Evolutionary conservation across 345 rosid species (phyloP).

Genomic region (Schrenkiella parvula): DNA sequence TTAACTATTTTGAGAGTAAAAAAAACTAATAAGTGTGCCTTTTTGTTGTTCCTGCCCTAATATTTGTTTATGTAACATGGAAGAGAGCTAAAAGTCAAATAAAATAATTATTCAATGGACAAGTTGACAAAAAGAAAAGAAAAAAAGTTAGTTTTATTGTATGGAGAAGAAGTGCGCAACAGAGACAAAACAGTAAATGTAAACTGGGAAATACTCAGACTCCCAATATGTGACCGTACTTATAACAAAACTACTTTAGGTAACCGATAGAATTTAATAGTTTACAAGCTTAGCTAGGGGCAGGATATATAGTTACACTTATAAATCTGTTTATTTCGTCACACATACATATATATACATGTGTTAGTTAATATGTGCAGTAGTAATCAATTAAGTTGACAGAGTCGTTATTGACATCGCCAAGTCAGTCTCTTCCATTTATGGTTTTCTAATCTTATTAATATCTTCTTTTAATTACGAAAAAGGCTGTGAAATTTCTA

Average conservation of each 20-base stretch:
- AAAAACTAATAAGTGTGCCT: not conserved
- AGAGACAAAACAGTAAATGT: constrained; percentile 12
- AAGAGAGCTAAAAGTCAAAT: constrained; percentile 14
- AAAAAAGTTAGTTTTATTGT: not conserved
- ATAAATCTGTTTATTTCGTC: not conserved
- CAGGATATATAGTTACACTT: not conserved
- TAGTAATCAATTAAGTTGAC: not conserved
- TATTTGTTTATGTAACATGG: not conserved
- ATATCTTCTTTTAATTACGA: not conserved
- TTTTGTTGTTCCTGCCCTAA: constrained; percentile 11
- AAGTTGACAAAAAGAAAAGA: not conserved
- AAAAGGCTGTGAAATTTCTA: not conserved
- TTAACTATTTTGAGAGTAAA: not conserved
- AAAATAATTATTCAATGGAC: not conserved
- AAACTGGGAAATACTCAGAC: not conserved
- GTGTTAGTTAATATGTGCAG: too few species aligned
- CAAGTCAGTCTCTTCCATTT: constrained; percentile 17
- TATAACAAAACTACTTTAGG: constrained; percentile 18
- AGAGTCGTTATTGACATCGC: not conserved
- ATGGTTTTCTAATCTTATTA: not conserved
- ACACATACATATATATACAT: not conserved
- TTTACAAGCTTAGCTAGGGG: not conserved
- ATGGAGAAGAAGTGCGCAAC: not conserved
- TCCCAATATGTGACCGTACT: constrained; percentile 30
- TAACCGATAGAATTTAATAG: not conserved